Base-by-base conservation (phyloP, 495 filamentous ascomycete genomes). In the Podospora pseudopauciseta region DNA sequence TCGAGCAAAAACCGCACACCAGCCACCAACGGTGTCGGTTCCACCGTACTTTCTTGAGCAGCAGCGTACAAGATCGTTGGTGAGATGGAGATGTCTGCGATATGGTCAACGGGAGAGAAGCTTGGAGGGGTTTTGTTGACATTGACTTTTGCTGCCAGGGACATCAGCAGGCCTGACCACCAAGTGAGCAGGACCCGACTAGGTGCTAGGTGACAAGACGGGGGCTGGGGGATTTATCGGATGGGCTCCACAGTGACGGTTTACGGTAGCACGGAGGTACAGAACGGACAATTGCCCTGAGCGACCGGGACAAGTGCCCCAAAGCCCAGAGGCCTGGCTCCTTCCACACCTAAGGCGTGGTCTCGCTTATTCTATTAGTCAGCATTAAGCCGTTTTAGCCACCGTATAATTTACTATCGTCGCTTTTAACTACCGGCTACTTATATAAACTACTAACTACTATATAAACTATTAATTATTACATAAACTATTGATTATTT, bases 121-220 rank as follows among this genome's bases (percentile, higher is more conserved):
- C 49, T 13, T 49, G 39, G 39, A 11, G 15, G 39, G 39, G 15
- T 64, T 68, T 68, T 73, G 71, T 73, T 73, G 68, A 68, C 71
- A 68, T 70, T 67, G 65, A 56, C 65, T 58, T 58, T 30, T n/a
- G 44, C 60, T 55, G 67, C 67, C 67, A 72, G 67, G 67, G 30
- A 57, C 60, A 59, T 20, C 67, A 23, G 23, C 19, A 32, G 64
- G 26, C 59, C 16, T 55, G 28, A 11, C 30, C 32, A 34, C 20
- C 44, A 30, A 63, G 64, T 57, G 49, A 15, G 20, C 19, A 54
- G 65, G 32, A 32, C 64, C 19, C 56, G 63, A 32, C 61, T 63
- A 32, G 61, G 61, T 32, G 61, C 32, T 32, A n/a, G 30, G 28
- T n/a, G 34, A 34, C 27, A 32, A 13, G 19, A 63, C 15, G 32